phyloP scores from a whole-genome alignment of 495 filamentous ascomycete species.

The Cercophora samala region DNA sequence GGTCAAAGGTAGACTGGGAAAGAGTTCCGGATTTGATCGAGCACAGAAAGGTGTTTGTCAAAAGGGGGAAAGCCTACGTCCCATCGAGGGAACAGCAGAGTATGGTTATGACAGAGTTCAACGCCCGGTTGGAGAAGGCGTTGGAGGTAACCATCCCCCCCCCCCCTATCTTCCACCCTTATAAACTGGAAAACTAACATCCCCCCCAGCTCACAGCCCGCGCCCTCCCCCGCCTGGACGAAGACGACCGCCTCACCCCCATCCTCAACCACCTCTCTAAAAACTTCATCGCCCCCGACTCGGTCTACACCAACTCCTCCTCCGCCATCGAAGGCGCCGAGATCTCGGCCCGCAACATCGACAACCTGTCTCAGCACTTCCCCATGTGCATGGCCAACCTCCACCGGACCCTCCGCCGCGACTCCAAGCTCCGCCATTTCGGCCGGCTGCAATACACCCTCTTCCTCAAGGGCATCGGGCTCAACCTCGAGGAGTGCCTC shows the following conservation, averaged over 20 bases:
- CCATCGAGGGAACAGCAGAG: conserved; percentile 79
- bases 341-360: conserved; percentile 75
- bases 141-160: conserved; percentile 57
- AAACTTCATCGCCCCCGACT: conserved; percentile 88
- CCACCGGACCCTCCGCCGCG: conserved; percentile 76
- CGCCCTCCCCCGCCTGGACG: conserved; percentile 86
- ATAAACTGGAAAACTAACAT: conserved; percentile 30
- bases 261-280: conserved; percentile 90
- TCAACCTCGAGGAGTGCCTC: conserved; percentile 88
- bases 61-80: conserved; percentile 84
- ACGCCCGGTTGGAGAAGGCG: conserved; percentile 66
- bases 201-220: conserved; percentile 64
- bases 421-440: conserved; percentile 86
- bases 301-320: conserved; percentile 61
- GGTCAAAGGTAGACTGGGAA: conserved; percentile 96
- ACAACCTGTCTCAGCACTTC: conserved; percentile 80
- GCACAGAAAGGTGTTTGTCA: conserved; percentile 68
- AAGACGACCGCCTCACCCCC: conserved; percentile 91
- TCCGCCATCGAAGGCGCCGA: conserved; percentile 56
- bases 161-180: neutral
- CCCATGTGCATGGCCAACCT: conserved; percentile 92
- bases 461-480: conserved; percentile 95
- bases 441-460: conserved; percentile 93
- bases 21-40: conserved; percentile 89
- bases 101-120: conserved; percentile 87